phyloP scores from a whole-genome alignment of 2,329 filamentous ascomycete genomes.

The Trichoderma gracile region DNA sequence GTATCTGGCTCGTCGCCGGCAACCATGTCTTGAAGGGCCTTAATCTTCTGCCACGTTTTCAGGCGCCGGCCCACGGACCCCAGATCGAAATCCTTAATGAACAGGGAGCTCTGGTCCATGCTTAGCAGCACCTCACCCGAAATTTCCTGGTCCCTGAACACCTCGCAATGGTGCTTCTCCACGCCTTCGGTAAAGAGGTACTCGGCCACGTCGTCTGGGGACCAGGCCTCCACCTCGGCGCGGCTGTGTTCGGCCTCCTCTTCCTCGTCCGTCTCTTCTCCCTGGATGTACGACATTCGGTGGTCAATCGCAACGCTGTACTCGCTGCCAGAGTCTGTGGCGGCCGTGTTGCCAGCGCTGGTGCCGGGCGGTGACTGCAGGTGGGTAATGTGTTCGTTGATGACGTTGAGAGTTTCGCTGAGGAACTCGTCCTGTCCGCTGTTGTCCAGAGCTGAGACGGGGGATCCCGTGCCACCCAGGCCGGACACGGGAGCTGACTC shows the following conservation, averaged over 20 bases:
- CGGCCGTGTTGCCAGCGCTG: slow-evolving; percentile 52
- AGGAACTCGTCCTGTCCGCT: slow-evolving; percentile 69
- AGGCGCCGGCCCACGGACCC: slow-evolving; percentile 85
- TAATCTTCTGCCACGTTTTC: slow-evolving; percentile 97
- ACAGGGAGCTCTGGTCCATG: slow-evolving; percentile 93
- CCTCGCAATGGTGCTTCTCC: slow-evolving; percentile 86
- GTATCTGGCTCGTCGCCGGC: slow-evolving; percentile 50
- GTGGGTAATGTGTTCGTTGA: slow-evolving; percentile 95
- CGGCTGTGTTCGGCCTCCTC: slow-evolving; percentile 70
- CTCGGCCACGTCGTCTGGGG: slow-evolving; percentile 78
- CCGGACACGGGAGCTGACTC: slow-evolving; percentile 35
- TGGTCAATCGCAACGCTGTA: slow-evolving; percentile 79
- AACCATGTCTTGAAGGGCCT: slow-evolving; percentile 84
- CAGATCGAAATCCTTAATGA: slow-evolving; percentile 92
- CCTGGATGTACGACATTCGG: slow-evolving; percentile 86
- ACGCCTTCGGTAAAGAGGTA: slow-evolving; percentile 84
- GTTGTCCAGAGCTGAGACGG: slow-evolving; percentile 38
- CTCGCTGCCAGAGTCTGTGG: slow-evolving; percentile 82
- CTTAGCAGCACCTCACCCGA: slow-evolving; percentile 87
- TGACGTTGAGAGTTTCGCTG: slow-evolving; percentile 92
- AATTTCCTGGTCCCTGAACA: slow-evolving; percentile 95
- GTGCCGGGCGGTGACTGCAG: slow-evolving; percentile 60
- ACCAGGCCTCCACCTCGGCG: slow-evolving; percentile 78
- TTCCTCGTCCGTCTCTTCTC: slow-evolving; percentile 94
- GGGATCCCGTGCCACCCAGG: slow-evolving; percentile 35